Base-by-base conservation (phyloP, 495 filamentous ascomycete species). In the Parathielavia hyrcaniae region DNA sequence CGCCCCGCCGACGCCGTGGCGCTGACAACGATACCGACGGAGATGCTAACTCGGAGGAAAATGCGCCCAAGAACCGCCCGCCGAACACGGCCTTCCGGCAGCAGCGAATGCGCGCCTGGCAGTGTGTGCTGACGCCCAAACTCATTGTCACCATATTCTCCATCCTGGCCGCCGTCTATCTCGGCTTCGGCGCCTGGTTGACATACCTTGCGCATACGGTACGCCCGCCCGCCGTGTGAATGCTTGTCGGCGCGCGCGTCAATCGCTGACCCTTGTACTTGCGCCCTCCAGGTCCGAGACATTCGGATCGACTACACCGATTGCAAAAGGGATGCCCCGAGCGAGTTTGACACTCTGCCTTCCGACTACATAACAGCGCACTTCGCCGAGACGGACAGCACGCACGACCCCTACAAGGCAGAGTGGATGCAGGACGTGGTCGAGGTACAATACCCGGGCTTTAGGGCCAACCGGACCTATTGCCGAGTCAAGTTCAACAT, bases 281-380 rank as follows among this genome's bases (percentile, higher is more conserved):
- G 6, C 45, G 41, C 17, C 49, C 49, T 39, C 39, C 55, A 96
- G 90, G 89, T 97, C 38, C 86, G 97, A 78, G 92, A 96, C 72
- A 75, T 97, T 55, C 77, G 80, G 12, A 85, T 98, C 66, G 89
- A 98, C 70, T 98, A 98, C 68, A 88, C 91, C 4, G 71, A 87
- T 56, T 98, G 93, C 72, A 62, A 67, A 40, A 58, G 51, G 0
- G 66, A 79, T 17, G 81, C 85, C 1, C 52, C 23, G 7, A 54
- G 59, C 6, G 64, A 57, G 35, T 53, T 65, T 38, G 62, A 46
- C 0, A 30, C 64, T 1, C 85, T 95, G 47, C 81, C 83, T 1
- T 47, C 67, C 5, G 71, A 78, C 58, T 71, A 79, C 36, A 82
- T 90, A 34, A 77, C 76, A 1, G 77, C 79, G 13, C 79, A 85